phyloP scores from a whole-genome alignment of 192 early-diverging fungal species.

The Backusella psychrophila region DNA sequence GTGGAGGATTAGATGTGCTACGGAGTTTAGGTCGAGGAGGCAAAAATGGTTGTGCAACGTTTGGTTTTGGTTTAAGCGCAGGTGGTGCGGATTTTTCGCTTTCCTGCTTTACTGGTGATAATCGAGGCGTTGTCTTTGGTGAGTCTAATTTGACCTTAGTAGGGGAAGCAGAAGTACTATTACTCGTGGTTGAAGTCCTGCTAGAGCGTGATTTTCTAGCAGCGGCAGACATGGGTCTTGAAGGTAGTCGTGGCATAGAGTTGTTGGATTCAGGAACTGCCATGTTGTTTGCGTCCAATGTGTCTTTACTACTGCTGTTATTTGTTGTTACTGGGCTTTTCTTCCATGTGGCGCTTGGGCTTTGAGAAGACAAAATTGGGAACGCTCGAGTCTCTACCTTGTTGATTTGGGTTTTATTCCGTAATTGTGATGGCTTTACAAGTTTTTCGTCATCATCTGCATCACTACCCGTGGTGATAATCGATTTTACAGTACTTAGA shows the following conservation, averaged over 20 bases:
- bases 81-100: conserved; percentile 7
- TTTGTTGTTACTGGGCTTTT: not conserved
- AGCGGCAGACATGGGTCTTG: conserved; percentile 19
- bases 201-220: conserved; percentile 7
- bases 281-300: not conserved
- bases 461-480: not conserved
- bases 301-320: not conserved
- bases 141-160: not conserved
- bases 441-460: conserved; percentile 21
- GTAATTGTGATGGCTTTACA: conserved; percentile 23
- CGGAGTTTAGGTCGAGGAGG: conserved; percentile 8
- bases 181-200: not conserved
- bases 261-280: conserved; percentile 7
- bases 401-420: not conserved
- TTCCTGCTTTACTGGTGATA: not conserved
- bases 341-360: not conserved
- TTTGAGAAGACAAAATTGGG: not conserved
- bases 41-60: not conserved
- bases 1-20: conserved; percentile 13
- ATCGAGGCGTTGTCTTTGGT: not conserved
- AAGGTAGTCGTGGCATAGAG: conserved; percentile 21
- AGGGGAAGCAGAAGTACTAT: not conserved
- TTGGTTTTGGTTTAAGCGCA: conserved; percentile 11
- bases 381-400: not conserved
- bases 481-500: not conserved